A percentile compares a stretch with the other conserved stretches of the same genome.
These are phyloP conservation scores for Cyclostephanos invisitatus DNA, from an alignment of 108 stramenopile genomes.

Conservation along the genomic window DNA sequence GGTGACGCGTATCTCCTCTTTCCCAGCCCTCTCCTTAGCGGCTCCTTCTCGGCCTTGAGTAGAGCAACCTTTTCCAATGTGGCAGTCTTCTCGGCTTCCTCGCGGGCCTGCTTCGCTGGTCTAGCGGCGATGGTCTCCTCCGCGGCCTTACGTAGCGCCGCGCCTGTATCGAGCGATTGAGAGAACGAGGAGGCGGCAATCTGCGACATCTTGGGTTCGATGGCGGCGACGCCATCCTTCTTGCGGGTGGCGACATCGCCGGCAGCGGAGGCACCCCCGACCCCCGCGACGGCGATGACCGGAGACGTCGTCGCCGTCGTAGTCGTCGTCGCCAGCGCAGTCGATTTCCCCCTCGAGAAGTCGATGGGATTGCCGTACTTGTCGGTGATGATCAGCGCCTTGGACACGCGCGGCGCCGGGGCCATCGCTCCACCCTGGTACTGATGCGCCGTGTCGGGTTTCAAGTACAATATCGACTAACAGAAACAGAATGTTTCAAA, in stretches of 20 bases:
- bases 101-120: slow-evolving; percentile 33
- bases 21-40: slow-evolving; percentile 14
- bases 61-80: slow-evolving; percentile 8
- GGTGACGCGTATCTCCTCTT: too few relatives aligned
- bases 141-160: slow-evolving; percentile 65
- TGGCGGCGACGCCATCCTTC: slow-evolving; percentile 11
- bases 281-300: not conserved
- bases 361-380: slow-evolving; percentile 73
- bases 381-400: slow-evolving; percentile 44
- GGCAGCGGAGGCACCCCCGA: not conserved
- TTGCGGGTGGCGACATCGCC: slow-evolving; percentile 8
- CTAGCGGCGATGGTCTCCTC: slow-evolving; percentile 60
- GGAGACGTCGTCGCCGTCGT: not conserved
- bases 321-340: slow-evolving; percentile 5
- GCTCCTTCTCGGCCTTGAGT: slow-evolving; percentile 27
- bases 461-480: too few relatives aligned
- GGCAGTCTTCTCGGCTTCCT: slow-evolving; percentile 39
- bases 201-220: slow-evolving; percentile 32
- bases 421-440: slow-evolving; percentile 2
- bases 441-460: not conserved
- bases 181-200: slow-evolving; percentile 20
- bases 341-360: slow-evolving; percentile 24
- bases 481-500: not conserved
- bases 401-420: not conserved
- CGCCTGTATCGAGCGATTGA: slow-evolving; percentile 53